Evolutionary conservation across 495 filamentous ascomycete genomes (phyloP).

Genomic region (Parathielavia appendiculata): DNA sequence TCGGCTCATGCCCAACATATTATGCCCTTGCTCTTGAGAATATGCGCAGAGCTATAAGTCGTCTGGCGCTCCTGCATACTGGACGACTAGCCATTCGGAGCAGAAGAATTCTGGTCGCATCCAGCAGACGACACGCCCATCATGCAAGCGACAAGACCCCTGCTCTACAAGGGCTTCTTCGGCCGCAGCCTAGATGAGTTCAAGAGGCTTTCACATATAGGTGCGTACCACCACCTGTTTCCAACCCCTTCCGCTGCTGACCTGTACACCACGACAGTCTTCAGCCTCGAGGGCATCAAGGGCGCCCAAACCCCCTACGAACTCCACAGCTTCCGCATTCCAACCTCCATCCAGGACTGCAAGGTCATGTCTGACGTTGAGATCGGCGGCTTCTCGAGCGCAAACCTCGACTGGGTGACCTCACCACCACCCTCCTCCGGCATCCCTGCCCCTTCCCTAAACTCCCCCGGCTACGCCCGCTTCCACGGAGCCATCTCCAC

Average conservation of each 20-base stretch:
- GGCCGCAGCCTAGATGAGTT: conserved; percentile 45
- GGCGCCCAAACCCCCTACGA: conserved; percentile 51
- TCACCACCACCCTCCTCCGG: conserved; percentile 56
- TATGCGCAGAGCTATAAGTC: conserved; percentile 16
- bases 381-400: conserved; percentile 78
- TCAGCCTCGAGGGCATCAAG: conserved; percentile 51
- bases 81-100: neutral
- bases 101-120: neutral
- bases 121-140: conserved; percentile 15
- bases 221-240: conserved; percentile 23
- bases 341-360: conserved; percentile 57
- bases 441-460: conserved; percentile 41
- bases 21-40: conserved; percentile 6
- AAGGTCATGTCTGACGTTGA: conserved; percentile 83
- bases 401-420: conserved; percentile 62
- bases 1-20: neutral
- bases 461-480: conserved; percentile 48
- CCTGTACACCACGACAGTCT: conserved; percentile 25
- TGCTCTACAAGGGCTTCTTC: conserved; percentile 41
- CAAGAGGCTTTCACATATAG: conserved; percentile 42
- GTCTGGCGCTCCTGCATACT: conserved; percentile 18
- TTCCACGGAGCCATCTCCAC: conserved; percentile 89
- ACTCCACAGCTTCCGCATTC: conserved; percentile 61
- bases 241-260: neutral
- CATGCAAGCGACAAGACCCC: conserved; percentile 41